Evolutionary conservation across 2,329 filamentous ascomycete genomes (phyloP), one percentile per base, ranked within the genome.

Genomic region (Fusarium mexicanum): DNA sequence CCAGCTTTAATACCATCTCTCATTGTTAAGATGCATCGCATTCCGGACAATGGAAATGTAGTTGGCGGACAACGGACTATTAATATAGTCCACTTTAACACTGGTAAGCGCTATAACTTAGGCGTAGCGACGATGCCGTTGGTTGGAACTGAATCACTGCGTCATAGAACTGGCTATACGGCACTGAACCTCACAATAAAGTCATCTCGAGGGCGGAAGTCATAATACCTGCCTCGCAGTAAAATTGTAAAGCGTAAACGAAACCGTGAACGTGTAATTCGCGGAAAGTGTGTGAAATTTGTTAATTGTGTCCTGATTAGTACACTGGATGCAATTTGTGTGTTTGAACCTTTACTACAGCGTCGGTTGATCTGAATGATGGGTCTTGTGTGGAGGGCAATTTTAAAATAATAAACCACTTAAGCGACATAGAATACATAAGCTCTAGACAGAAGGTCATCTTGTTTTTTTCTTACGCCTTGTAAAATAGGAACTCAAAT

Each of bases 61-160:
- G 9, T 33, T 22, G 20, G 20, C 64, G 66, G 66, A 69, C 41
- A 64, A 43, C 66, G 64, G 66, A 69, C 57, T 50, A 48, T 29
- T 26, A 26, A 26, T 50, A 63, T 55, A 69, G 64, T 69, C 66
- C 66, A 55, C 17, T 6, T 26, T n/a, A 8, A 62, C n/a, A 62
- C 20, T 24, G 4, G 29, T 41, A n/a, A 46, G 24, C 37, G 22
- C 38, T 55, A 44, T 20, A 13, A n/a, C 6, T 29, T 26, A 5
- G 14, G 24, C 14, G 11, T 7, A 31, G 24, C 35, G 24, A 41
- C 20, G 16, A 43, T 6, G 26, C 20, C 18, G 26, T 67, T 44
- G n/a, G 37, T 24, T 69, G n/a, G 31, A 5, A 6, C 11, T 31
- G 35, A 38, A 22, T 63, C 55, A n/a, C 20, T 54, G 57, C 66